Evolutionary conservation across 257 asterid genomes (phyloP).

Genomic region (Sherardia arvensis): DNA sequence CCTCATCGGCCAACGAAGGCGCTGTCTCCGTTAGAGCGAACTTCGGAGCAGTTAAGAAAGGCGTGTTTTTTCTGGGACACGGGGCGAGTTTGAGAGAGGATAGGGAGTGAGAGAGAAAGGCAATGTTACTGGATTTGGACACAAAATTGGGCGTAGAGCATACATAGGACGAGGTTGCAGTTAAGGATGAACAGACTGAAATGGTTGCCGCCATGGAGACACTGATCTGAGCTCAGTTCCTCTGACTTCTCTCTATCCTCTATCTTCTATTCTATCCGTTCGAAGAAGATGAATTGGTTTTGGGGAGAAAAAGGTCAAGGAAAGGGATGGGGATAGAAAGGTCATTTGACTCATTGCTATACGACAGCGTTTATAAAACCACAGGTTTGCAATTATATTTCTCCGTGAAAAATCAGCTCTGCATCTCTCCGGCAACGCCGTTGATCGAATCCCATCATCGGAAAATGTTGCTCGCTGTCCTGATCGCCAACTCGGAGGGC

Average conservation of each 20-base stretch:
- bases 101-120: neutral
- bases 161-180: neutral
- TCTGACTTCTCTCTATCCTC: too few species aligned
- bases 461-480: slow-evolving; percentile 65
- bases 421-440: slow-evolving; percentile 1
- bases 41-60: neutral
- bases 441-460: slow-evolving; percentile 2
- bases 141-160: neutral
- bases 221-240: neutral
- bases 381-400: neutral
- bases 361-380: slow-evolving; percentile 10
- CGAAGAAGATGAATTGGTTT: neutral
- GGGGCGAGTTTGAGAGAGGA: neutral
- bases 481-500: slow-evolving; percentile 89
- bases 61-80: neutral
- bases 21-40: neutral
- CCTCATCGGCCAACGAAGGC: neutral
- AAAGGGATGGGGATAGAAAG: neutral
- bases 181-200: neutral
- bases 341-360: neutral
- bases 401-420: neutral
- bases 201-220: neutral
- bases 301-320: neutral
- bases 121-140: neutral
- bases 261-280: neutral